Evolutionary conservation across 352 stramenopile genomes (phyloP), one percentile per base, ranked within the genome.

Genomic region (Phytophthora quininea): DNA sequence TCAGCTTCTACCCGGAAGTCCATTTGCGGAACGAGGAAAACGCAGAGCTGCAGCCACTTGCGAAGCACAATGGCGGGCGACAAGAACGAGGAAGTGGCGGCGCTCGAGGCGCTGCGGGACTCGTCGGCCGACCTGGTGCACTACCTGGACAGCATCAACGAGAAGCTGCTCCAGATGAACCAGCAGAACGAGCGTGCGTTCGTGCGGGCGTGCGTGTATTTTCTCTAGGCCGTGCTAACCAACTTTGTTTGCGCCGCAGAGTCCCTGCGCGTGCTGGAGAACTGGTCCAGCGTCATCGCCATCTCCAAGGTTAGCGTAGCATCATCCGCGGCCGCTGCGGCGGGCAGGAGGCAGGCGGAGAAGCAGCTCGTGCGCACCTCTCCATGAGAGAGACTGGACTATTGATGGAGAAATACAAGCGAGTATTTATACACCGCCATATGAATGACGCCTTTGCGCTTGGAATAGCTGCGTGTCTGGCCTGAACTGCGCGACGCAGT

Each of bases 21-120:
- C 19, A 24, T 24, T 24, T 24, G 0, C 19, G n/a, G 0, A 24
- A 24, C 19, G 0, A 24, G 19, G 19, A 24, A 24, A 24, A 24
- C 19, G 19, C 19, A 24, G 19, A 24, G 19, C 19, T 24, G 19
- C 0, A 24, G 19, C 19, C 19, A 24, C 0, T 24, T 24, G 19
- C 19, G 19, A 47, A 27, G 12, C 2, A 58, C 9, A 19, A 86
- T 86, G 78, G 64, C 71, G 1, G 48, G 64, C 24, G 76, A 35
- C 49, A 92, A 93, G 75, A 89, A 89, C 64, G 82, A 92, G 56
- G 86, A 95, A 43, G 86, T 95, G 51, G 81, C 75, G 58, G 86
- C 86, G 71, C 80, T 94, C 24, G 86, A 94, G 62, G 81, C 81
- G 71, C 78, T 94, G 57, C 77, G 86, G 27, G 84, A 93, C 63